Base-by-base conservation (phyloP, 108 stramenopile genomes). In the Cyclotella baltica region DNA sequence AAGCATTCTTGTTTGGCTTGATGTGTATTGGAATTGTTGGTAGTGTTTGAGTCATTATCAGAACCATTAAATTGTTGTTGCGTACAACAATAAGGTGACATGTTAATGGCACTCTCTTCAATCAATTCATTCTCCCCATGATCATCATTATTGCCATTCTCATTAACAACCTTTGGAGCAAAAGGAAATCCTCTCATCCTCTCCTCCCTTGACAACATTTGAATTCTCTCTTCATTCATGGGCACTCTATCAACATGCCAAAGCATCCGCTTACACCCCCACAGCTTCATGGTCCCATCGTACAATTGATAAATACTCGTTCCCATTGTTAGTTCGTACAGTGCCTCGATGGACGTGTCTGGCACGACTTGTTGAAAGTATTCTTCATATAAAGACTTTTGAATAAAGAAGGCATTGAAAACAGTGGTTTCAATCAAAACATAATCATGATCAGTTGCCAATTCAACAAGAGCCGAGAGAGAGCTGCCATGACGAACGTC, bases 371-470 rank as follows among this genome's bases (percentile, higher is more conserved):
- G 76, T 13, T 23, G 53, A 1, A 92, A 65, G 70, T 78, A 87
- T 23, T 71, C n/a, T 25, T 83, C 47, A 50, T 87, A 91, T 27
- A 91, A 34, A 1, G 57, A 15, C 28, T 48, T 10, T 65, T 72
- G 82, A 2, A 92, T 87, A 55, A 95, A 91, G 72, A 95, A 90
- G 3, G 88, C 92, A 85, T 95, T 95, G 83, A 89, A 95, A 22
- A 89, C 18, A 0, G 94, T 93, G 43, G 88, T 89, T 84, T 89
- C 89, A 28, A 92, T 87, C 47, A 95, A 47, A 1, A 68, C 64
- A 79, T 95, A 92, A 28, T 67, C 76, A 25, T 69, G 35, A 23
- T 63, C 55, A 33, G 78, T 64, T 0, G 88, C 90, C 15, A 95
- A 77, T 67, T 89, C 94, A 0, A 88, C 85, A 35, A 95, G 58